Base-by-base conservation (phyloP, 257 asterid species). In the Rauvolfia tetraphylla region DNA sequence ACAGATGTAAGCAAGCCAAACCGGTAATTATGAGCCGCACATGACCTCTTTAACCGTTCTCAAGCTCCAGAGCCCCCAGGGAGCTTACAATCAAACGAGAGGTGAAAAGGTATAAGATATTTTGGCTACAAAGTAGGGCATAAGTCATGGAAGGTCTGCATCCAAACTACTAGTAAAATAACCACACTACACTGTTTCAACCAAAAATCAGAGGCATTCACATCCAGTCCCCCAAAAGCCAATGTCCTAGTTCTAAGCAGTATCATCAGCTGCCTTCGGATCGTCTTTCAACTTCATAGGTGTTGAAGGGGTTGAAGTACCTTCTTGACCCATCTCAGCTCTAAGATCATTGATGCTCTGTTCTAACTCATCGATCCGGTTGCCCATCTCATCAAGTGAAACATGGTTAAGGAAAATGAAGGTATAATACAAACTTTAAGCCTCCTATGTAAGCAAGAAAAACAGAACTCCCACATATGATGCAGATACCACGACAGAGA, bases 311-410 rank as follows among this genome's bases (percentile, higher is more conserved):
- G 97, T 91, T 14, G 98, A 90, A 57, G 91, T 57, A 54, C 93
- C 93, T 69, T 93, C 97, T 84, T 91, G 96, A 56, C 95, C 98
- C 92, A 93, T 90, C 85, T 89, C 96, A 36, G 90, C 71, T 70
- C 97, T 87, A 44, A 91, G 96, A 79, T 93, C 98, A 8, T 90
- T 93, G 80, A 91, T 93, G 90, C 97, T 93, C 81, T 90, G 95
- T 83, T 91, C 96, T 89, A 93, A 51, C 78, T 93, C 96, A 75
- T 93, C 95, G 36, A 93, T 91, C 36, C 95, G 91, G 81, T 85
- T 88, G 25, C 97, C 97, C 98, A 93, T 93, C 85, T 93, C 98
- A 84, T 93, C 97, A 77, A 93, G 96, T 93, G 86, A 80, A 69
- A 68, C 42, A 75, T 63, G 39, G 90, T 88, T 78, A 88, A 92